phyloP scores from a whole-genome alignment of 148 eudicot genomes.

The Vaccinium myrtillus region DNA sequence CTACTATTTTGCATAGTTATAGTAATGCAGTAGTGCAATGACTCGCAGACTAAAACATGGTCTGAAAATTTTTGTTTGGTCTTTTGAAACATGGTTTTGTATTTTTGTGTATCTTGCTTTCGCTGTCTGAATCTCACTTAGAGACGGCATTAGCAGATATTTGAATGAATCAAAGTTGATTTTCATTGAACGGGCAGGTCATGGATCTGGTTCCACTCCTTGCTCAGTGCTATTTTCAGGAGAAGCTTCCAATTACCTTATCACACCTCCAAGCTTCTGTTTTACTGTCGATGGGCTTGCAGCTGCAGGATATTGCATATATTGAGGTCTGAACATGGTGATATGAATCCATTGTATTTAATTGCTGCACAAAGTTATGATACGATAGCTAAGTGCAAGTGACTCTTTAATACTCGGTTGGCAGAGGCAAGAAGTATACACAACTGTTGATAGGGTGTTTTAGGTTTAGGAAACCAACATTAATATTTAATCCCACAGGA shows the following conservation, averaged over 20 bases:
- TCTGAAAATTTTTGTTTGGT: too few relatives aligned
- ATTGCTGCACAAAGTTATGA: not conserved
- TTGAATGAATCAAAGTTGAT: not conserved
- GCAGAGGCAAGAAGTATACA: not conserved
- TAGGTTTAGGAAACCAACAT: not conserved
- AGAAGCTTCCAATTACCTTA: conserved; percentile 18
- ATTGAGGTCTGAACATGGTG: conserved; percentile 12
- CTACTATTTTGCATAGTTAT: too few relatives aligned
- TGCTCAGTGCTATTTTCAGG: conserved; percentile 20
- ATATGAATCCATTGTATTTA: not conserved
- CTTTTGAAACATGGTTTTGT: too few relatives aligned
- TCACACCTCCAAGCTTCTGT: conserved; percentile 17
- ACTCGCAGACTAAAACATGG: too few relatives aligned
- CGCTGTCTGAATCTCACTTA: too few relatives aligned
- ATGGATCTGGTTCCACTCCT: conserved; percentile 8
- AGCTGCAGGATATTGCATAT: conserved; percentile 12
- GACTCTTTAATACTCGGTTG: not conserved
- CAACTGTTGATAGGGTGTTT: not conserved
- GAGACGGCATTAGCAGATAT: not conserved
- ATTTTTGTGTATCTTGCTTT: too few relatives aligned
- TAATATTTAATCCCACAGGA: not conserved
- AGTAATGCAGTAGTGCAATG: too few relatives aligned
- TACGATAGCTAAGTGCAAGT: not conserved
- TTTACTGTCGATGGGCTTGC: conserved; percentile 16
- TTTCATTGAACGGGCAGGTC: conserved; percentile 6